These are phyloP conservation scores for Blastocystis sp. DNA, from an alignment of 352 stramenopile genomes.

Conservation along the genomic window DNA sequence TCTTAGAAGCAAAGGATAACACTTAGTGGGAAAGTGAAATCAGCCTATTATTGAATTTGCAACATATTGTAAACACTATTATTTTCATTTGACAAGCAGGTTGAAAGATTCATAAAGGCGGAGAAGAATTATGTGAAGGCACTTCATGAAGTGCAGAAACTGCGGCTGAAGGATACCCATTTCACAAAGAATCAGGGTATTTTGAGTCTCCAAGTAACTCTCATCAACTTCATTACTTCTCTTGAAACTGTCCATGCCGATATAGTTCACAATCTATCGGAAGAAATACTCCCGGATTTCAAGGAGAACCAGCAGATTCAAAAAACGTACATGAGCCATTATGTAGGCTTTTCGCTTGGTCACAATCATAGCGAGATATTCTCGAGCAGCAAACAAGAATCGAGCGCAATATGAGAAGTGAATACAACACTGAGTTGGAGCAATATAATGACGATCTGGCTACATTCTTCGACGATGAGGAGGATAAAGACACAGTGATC, in stretches of 20 bases:
- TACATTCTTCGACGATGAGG: not conserved
- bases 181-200: slow-evolving; percentile 13
- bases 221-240: slow-evolving; percentile 11
- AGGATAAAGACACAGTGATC: not conserved
- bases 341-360: not conserved
- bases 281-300: slow-evolving; percentile 23
- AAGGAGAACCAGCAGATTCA: slow-evolving; percentile 21
- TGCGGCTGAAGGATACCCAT: not conserved
- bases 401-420: not conserved
- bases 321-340: not conserved
- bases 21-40: slow-evolving; percentile 25
- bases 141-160: not conserved
- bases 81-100: not conserved
- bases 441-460: slow-evolving; percentile 12
- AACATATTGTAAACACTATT: not conserved
- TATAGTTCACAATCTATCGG: not conserved
- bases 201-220: not conserved
- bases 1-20: not conserved
- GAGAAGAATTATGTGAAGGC: slow-evolving; percentile 14
- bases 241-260: not conserved
- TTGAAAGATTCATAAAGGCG: slow-evolving; percentile 29
- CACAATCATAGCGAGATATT: not conserved
- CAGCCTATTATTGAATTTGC: not conserved
- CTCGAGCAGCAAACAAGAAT: not conserved
- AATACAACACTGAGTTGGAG: not conserved